Evolutionary conservation across 2,329 filamentous ascomycete genomes (phyloP).

Genomic region (Alternaria tenuissima): DNA sequence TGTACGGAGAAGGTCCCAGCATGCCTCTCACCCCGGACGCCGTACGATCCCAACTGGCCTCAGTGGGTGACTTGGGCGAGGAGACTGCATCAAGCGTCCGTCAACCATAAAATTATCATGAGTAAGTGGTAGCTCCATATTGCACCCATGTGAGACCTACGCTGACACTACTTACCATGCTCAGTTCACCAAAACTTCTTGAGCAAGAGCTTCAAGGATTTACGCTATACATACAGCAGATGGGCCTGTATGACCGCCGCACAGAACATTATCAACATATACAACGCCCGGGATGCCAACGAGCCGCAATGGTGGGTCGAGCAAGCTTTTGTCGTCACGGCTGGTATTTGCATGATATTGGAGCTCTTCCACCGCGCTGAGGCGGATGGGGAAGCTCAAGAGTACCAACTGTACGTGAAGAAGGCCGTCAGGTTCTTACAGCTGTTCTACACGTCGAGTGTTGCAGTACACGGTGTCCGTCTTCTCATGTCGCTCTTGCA

Average conservation of each 20-base stretch:
- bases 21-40: slow-evolving; percentile 45
- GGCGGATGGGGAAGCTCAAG: slow-evolving; percentile 31
- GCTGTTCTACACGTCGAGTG: slow-evolving; percentile 10
- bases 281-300: slow-evolving; percentile 45
- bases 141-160: not conserved
- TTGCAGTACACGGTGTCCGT: slow-evolving; percentile 51
- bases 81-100: slow-evolving; percentile 50
- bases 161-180: not conserved
- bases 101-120: slow-evolving; percentile 58
- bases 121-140: slow-evolving; percentile 5
- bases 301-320: slow-evolving; percentile 56
- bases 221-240: slow-evolving; percentile 54
- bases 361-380: slow-evolving; percentile 40
- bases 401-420: slow-evolving; percentile 40
- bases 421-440: slow-evolving; percentile 46
- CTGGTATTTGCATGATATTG: slow-evolving; percentile 38
- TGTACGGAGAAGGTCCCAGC: slow-evolving; percentile 46
- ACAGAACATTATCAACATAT: slow-evolving; percentile 52
- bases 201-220: slow-evolving; percentile 53
- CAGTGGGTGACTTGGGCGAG: slow-evolving; percentile 53
- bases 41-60: slow-evolving; percentile 51
- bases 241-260: slow-evolving; percentile 54
- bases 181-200: slow-evolving; percentile 53
- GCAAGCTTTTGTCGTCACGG: slow-evolving; percentile 44
- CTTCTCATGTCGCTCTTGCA: slow-evolving; percentile 49